phyloP scores from a whole-genome alignment of 2,329 filamentous ascomycete species.

The Xylaria sp. region DNA sequence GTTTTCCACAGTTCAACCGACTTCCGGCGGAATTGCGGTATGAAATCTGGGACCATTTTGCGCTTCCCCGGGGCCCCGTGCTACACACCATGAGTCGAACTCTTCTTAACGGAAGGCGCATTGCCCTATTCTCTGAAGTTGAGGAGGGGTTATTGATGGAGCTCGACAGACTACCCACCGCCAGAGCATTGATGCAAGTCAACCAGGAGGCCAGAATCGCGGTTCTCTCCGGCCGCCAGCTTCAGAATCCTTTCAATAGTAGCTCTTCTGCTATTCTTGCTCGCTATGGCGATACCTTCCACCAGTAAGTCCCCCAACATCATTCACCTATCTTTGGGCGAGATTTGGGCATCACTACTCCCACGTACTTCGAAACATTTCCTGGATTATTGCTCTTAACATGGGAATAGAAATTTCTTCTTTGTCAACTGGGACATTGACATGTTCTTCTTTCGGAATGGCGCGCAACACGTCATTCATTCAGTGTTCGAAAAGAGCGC shows the following conservation, averaged over 20 bases:
- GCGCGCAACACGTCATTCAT: not conserved
- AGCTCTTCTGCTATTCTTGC: too few relatives aligned
- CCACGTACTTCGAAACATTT: too few relatives aligned
- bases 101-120: not conserved
- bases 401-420: not conserved
- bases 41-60: not conserved
- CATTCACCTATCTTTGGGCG: too few relatives aligned
- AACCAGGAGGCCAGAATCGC: conserved; percentile 13
- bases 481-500: not conserved
- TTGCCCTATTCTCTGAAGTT: not conserved
- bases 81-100: not conserved
- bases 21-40: conserved; percentile 2
- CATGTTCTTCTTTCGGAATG: conserved; percentile 20
- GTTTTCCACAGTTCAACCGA: conserved; percentile 8
- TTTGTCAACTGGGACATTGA: conserved; percentile 26
- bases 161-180: not conserved
- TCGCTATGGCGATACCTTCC: too few relatives aligned
- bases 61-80: conserved; percentile 3
- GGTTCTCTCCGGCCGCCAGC: conserved; percentile 19
- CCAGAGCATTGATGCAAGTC: conserved; percentile 13
- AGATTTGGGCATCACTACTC: too few relatives aligned
- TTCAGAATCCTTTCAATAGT: not conserved
- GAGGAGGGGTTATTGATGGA: not conserved
- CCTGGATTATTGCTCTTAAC: too few relatives aligned
- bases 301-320: too few relatives aligned